phyloP scores from a whole-genome alignment of 441 rosid species.

The Euphorbia celastroides region DNA sequence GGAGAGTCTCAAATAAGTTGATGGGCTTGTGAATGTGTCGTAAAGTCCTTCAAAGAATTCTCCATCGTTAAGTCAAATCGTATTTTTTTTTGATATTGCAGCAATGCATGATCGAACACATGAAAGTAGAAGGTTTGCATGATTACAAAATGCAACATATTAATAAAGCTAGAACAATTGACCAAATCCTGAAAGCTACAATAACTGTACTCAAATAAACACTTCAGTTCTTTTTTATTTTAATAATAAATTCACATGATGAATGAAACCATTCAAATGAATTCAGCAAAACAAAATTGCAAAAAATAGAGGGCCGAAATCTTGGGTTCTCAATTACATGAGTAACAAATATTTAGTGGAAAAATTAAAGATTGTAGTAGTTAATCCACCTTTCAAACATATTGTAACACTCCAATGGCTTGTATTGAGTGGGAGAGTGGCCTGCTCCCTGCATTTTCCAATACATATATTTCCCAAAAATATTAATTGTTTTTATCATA shows the following conservation, averaged over 20 bases:
- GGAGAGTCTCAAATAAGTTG: no score
- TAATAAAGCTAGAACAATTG: no score
- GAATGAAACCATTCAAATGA: neutral
- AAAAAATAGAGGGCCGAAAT: neutral
- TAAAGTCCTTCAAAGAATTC: no score
- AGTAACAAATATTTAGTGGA: no score
- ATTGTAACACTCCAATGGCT: constrained; percentile 16
- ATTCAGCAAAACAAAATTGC: neutral
- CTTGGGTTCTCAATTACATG: neutral
- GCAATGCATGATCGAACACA: no score
- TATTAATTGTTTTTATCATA: neutral
- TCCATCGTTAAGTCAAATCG: no score
- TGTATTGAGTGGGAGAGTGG: constrained; percentile 21
- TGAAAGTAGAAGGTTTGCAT: no score
- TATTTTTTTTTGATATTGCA: no score
- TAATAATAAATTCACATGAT: neutral
- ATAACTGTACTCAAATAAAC: no score
- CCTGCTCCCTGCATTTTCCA: constrained; percentile 17
- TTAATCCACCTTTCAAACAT: constrained; percentile 25
- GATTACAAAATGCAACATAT: no score
- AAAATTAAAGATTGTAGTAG: constrained; percentile 12
- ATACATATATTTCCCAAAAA: neutral
- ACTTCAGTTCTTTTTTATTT: neutral
- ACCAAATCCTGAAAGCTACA: no score
- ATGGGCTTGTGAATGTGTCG: no score